Evolutionary conservation across 768 basidiomycete genomes (phyloP), one percentile per base, ranked within the genome.

Genomic region (Leccinum boreale): DNA sequence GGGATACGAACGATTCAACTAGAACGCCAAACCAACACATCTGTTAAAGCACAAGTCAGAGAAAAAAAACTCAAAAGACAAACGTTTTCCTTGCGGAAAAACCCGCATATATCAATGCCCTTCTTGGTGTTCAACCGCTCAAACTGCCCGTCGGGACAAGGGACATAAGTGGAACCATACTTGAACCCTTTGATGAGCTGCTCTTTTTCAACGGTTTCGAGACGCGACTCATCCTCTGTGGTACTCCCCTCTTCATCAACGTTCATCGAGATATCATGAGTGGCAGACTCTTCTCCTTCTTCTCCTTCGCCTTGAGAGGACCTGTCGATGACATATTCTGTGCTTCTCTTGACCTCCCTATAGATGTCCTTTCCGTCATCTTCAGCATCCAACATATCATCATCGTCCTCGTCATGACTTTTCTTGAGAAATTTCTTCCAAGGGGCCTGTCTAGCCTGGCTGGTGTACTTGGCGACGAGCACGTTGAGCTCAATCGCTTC

Each of bases 71-170:
- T 17, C n/a, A 21, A 23, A 31, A 35, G 39, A 62, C 78, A 23
- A 62, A 94, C 94, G 60, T 87, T 86, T 55, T 81, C 80, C 24
- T 68, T 70, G 4, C 76, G 79, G 70, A 97, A 89, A 77, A 98
- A 97, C 0, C 87, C 89, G 64, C 89, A 84, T 45, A 98, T 84
- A 52, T 96, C 92, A 49, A 98, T 88, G 0, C 96, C 96, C 65
- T 86, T 88, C 67, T 75, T 81, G 1, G 93, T 90, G n/a, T 77
- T 74, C 39, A 97, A 75, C 60, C 77, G 81, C 29, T 83, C 82
- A 64, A 94, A 96, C 53, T 87, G 85, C n/a, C 85, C 91, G 52
- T 92, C 91, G 2, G 91, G 89, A 72, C 88, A 87, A 1, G 92
- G 92, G 3, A 85, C 89, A 71, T 92, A 94, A 1, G 90, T 89